Conservation (phyloP, 345 rosid genomes). For the Alliaria petiolata region DNA sequence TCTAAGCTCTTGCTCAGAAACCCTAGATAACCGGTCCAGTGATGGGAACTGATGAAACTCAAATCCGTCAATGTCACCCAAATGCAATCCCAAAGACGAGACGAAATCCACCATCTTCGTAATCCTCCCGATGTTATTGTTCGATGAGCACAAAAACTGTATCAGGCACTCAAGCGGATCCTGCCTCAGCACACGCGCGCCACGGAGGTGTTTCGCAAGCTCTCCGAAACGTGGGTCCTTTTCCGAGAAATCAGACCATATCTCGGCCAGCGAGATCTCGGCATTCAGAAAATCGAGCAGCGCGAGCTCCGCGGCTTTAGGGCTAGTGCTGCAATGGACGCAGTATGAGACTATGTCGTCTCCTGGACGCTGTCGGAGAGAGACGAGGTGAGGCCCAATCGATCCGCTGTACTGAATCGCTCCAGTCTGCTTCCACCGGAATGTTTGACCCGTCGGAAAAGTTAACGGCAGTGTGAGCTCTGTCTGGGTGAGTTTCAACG, state of each 20-base stretch:
- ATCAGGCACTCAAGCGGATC: constrained; percentile 85
- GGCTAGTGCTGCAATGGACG: constrained; percentile 45
- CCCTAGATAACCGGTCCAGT: constrained; percentile 52
- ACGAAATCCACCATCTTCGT: constrained; percentile 85
- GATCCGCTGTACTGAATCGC: constrained; percentile 66
- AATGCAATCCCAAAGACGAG: constrained; percentile 56
- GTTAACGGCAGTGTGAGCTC: constrained; percentile 80
- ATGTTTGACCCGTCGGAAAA: constrained; percentile 95
- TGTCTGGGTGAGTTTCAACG: constrained; percentile 52
- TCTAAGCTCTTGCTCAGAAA: constrained; percentile 68
- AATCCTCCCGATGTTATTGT: constrained; percentile 81
- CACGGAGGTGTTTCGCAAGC: constrained; percentile 52
- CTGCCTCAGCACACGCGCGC: constrained; percentile 92
- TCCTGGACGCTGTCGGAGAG: constrained; percentile 55
- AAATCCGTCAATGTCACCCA: constrained; percentile 67
- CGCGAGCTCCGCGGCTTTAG: constrained; percentile 51
- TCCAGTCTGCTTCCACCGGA: constrained; percentile 89
- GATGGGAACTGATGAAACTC: constrained; percentile 84
- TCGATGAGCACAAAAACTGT: constrained; percentile 91
- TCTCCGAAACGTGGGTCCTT: constrained; percentile 66
- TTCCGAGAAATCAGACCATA: constrained; percentile 63
- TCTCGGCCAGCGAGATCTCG: constrained; percentile 42
- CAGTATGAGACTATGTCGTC: constrained; percentile 51
- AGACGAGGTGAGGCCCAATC: constrained; percentile 67
- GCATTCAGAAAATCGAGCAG: constrained; percentile 78